phyloP scores from a whole-genome alignment of 2,329 filamentous ascomycete species.

The Ophiocordyceps robertsii region DNA sequence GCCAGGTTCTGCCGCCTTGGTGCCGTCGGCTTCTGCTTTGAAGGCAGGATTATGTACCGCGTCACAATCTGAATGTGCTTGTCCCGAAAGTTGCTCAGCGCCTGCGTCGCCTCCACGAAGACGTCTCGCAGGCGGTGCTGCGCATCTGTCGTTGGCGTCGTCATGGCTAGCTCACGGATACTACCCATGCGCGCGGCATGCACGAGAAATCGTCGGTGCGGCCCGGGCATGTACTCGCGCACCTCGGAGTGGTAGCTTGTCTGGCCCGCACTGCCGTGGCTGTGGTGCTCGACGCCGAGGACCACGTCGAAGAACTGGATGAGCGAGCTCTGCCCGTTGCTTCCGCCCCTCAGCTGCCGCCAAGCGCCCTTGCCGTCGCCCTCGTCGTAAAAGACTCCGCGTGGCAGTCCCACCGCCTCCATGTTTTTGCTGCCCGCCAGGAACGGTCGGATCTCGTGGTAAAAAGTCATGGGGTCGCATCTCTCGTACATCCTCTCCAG shows the following conservation, averaged over 20 bases:
- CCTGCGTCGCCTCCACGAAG: conserved; percentile 62
- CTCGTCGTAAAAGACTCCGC: conserved; percentile 74
- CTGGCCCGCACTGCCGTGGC: conserved; percentile 20
- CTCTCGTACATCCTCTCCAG: conserved; percentile 79
- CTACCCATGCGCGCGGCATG: conserved; percentile 58
- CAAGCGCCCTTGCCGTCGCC: conserved; percentile 53
- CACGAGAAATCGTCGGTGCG: conserved; percentile 66
- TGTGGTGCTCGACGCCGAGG: conserved; percentile 64
- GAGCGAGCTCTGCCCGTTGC: conserved; percentile 83
- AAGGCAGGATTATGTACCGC: conserved; percentile 78
- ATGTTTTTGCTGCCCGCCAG: conserved; percentile 90
- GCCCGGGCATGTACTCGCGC: conserved; percentile 79
- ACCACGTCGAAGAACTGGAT: conserved; percentile 90
- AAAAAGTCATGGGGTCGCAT: conserved; percentile 80
- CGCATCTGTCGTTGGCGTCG: conserved; percentile 36
- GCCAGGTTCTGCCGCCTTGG: conserved; percentile 25
- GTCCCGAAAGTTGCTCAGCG: conserved; percentile 64
- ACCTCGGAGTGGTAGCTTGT: conserved; percentile 50
- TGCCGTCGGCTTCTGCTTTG: conserved; percentile 25
- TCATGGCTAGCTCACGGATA: conserved; percentile 54
- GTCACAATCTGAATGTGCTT: conserved; percentile 85
- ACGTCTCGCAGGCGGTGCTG: conserved; percentile 27
- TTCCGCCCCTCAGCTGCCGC: conserved; percentile 73
- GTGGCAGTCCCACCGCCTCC: conserved; percentile 67
- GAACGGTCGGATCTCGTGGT: conserved; percentile 76